A percentile compares a stretch with the other conserved stretches of the same genome.
phyloP scores from a whole-genome alignment of 139 green algal species.

The Ettlia oleoabundans region DNA sequence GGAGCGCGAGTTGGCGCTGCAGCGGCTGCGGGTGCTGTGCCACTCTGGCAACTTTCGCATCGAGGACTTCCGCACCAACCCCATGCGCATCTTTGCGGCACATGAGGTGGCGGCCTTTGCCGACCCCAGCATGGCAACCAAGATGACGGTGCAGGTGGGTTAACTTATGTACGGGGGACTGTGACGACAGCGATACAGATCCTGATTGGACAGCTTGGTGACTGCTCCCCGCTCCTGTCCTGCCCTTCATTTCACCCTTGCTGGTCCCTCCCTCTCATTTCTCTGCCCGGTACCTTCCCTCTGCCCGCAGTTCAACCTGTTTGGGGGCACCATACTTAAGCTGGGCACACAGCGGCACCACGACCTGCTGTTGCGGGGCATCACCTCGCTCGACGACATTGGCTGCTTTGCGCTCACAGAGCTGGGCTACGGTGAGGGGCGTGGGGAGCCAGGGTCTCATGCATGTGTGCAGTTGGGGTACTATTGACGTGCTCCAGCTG shows the following conservation, averaged over 20 bases:
- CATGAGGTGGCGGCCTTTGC: constrained; percentile 82
- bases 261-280: no score
- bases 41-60: constrained; percentile 79
- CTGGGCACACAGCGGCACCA: constrained; percentile 84
- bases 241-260: no score
- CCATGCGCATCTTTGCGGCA: constrained; percentile 87
- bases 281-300: no score
- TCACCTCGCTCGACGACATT: constrained; percentile 75
- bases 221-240: background rate
- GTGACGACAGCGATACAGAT: background rate
- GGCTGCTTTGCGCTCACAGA: constrained; percentile 95
- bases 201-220: background rate
- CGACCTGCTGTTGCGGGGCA: constrained; percentile 69
- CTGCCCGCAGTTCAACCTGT: constrained; percentile 95
- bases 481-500: no score
- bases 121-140: constrained; percentile 87
- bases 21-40: constrained; percentile 77
- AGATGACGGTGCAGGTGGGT: constrained; percentile 74
- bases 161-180: background rate
- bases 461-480: no score
- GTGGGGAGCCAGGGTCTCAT: no score
- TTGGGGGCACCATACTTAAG: constrained; percentile 90
- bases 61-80: constrained; percentile 77
- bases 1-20: constrained; percentile 85
- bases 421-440: constrained; percentile 79